A percentile compares a stretch with the other conserved stretches of the same genome.
These are phyloP conservation scores for Coniophora puteana DNA, from an alignment of 1,284 basidiomycete species.

Conservation along the genomic window DNA sequence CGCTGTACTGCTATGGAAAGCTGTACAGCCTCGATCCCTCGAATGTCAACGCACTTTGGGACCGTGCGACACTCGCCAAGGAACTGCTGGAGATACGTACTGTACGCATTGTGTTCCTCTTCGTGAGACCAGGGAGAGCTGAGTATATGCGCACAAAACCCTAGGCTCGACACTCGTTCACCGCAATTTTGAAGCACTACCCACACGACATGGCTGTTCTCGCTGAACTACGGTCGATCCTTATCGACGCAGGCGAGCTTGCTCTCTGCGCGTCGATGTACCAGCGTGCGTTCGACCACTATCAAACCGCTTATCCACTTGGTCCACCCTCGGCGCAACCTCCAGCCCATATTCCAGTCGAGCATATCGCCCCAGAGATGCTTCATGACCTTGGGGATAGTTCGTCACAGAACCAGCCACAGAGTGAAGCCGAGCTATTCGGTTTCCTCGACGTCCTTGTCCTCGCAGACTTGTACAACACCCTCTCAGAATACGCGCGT, in stretches of 20 bases:
- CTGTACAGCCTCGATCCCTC: conserved; percentile 75
- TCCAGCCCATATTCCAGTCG: conserved; percentile 4
- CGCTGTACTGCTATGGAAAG: conserved; percentile 90
- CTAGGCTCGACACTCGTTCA: conserved; percentile 74
- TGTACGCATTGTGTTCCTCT: conserved; percentile 32
- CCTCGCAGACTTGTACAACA: conserved; percentile 81
- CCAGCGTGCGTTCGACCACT: conserved; percentile 41
- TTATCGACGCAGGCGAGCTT: conserved; percentile 63
- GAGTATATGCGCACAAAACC: background rate
- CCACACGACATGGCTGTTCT: conserved; percentile 81
- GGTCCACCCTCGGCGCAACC: conserved; percentile 34
- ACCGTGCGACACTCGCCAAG: conserved; percentile 81
- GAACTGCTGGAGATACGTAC: conserved; percentile 70
- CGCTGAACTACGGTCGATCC: conserved; percentile 61
- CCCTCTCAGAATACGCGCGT: conserved; percentile 63
- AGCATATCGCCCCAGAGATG: background rate
- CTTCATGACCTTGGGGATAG: no score
- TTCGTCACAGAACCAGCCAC: no score
- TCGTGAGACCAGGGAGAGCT: no score
- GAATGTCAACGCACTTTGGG: conserved; percentile 88
- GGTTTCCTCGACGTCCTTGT: conserved; percentile 67
- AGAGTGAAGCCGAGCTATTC: conserved; percentile 35
- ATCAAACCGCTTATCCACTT: conserved; percentile 35
- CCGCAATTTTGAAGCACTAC: conserved; percentile 74
- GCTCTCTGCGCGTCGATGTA: conserved; percentile 38